These are phyloP conservation scores for Globisporangium yorkense DNA, from an alignment of 352 stramenopile species.

Conservation along the genomic window DNA sequence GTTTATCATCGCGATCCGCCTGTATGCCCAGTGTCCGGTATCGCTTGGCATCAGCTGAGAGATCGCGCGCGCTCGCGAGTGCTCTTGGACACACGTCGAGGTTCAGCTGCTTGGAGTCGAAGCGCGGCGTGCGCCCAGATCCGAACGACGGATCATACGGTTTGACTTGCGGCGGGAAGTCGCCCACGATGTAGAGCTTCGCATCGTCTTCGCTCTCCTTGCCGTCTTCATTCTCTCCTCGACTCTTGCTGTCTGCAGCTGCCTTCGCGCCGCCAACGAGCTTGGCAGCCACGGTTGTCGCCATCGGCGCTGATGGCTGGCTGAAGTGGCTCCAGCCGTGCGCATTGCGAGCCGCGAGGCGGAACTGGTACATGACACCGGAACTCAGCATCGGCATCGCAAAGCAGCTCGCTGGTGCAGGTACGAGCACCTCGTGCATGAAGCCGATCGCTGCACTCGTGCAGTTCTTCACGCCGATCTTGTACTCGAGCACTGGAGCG, in stretches of 20 bases:
- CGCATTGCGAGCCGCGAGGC: constrained; percentile 59
- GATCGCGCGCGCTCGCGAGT: background rate
- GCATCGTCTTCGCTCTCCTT: background rate
- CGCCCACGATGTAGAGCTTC: constrained; percentile 24
- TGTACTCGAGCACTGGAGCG: constrained; percentile 40
- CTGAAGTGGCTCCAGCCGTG: constrained; percentile 69
- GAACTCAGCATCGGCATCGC: constrained; percentile 60
- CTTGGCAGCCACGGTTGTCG: constrained; percentile 31
- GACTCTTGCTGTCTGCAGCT: background rate
- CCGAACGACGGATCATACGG: constrained; percentile 43
- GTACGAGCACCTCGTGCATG: constrained; percentile 34
- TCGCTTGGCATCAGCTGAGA: constrained; percentile 15
- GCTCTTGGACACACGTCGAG: constrained; percentile 30
- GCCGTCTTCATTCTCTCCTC: background rate
- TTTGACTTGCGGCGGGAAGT: constrained; percentile 43
- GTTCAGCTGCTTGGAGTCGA: constrained; percentile 39
- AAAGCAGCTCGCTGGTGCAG: constrained; percentile 14
- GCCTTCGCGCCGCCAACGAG: background rate
- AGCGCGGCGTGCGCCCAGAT: constrained; percentile 61
- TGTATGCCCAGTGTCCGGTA: constrained; percentile 33
- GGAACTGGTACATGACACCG: constrained; percentile 84
- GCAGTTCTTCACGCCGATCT: constrained; percentile 57
- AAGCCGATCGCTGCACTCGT: constrained; percentile 46
- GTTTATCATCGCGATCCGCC: constrained; percentile 36
- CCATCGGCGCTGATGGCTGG: constrained; percentile 48